Conservation (phyloP, 257 asterid genomes). For the Rhazya stricta region DNA sequence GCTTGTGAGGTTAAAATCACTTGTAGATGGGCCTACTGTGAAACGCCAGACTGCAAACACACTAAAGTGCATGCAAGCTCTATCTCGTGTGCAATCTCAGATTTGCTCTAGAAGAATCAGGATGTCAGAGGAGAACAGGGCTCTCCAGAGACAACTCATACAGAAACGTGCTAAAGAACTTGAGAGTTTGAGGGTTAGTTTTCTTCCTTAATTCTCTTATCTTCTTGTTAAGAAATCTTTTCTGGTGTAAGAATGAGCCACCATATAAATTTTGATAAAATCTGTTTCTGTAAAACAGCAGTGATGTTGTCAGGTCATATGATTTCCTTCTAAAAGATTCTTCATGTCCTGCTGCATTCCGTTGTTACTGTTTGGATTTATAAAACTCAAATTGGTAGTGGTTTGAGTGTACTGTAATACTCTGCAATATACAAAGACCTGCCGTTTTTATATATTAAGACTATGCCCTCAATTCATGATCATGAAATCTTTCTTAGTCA, state of each 20-base stretch:
- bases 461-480: neutral
- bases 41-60: conserved; percentile 84
- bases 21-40: conserved; percentile 74
- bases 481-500: neutral
- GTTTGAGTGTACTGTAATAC: neutral
- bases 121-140: conserved; percentile 84
- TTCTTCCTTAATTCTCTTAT: conserved; percentile 18
- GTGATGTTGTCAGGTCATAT: neutral
- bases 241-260: neutral
- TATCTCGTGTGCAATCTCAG: conserved; percentile 88
- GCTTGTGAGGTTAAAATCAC: conserved; percentile 79
- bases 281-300: neutral
- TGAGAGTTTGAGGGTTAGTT: conserved; percentile 68
- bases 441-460: neutral
- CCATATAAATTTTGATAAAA: neutral
- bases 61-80: conserved; percentile 76
- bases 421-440: neutral
- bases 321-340: neutral
- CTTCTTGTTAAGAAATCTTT: neutral
- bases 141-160: conserved; percentile 81
- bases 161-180: conserved; percentile 86
- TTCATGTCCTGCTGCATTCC: neutral
- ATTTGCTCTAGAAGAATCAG: conserved; percentile 71
- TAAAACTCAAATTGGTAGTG: neutral
- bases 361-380: neutral